Percentiles rank a stretch among this genome's conserved stretches.
Conservation (phyloP, 2,329 filamentous ascomycete genomes). For the Xylaria hypoxylon region DNA sequence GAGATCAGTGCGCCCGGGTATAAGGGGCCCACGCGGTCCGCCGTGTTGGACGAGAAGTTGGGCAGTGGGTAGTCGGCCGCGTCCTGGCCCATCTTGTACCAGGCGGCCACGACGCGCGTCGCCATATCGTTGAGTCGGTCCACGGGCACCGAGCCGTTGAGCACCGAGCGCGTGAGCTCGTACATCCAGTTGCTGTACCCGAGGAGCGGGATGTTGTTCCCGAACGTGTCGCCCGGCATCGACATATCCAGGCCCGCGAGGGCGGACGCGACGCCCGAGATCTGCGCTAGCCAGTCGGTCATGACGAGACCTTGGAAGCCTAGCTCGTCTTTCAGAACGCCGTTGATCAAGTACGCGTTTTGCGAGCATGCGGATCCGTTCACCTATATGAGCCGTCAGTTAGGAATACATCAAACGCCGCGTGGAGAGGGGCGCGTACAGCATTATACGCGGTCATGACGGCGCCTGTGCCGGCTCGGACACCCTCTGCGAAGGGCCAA, state of each 20-base stretch:
- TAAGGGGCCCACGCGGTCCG: slow-evolving; percentile 64
- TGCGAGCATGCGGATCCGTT: slow-evolving; percentile 75
- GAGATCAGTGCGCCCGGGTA: slow-evolving; percentile 70
- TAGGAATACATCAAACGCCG: neutral
- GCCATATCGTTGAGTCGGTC: slow-evolving; percentile 68
- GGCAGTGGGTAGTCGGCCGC: slow-evolving; percentile 62
- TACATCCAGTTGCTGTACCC: slow-evolving; percentile 66
- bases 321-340: slow-evolving; percentile 77
- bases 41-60: slow-evolving; percentile 71
- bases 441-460: slow-evolving; percentile 88
- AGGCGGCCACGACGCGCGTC: slow-evolving; percentile 67
- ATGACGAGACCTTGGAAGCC: slow-evolving; percentile 79
- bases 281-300: slow-evolving; percentile 81
- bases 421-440: slow-evolving; percentile 43
- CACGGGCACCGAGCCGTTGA: slow-evolving; percentile 69
- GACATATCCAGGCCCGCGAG: slow-evolving; percentile 78
- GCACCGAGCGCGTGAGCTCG: slow-evolving; percentile 64
- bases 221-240: slow-evolving; percentile 68
- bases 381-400: slow-evolving; percentile 56
- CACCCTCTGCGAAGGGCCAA: slow-evolving; percentile 83
- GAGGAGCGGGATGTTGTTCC: slow-evolving; percentile 59
- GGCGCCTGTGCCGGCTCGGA: slow-evolving; percentile 80
- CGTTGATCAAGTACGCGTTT: slow-evolving; percentile 76
- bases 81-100: slow-evolving; percentile 71
- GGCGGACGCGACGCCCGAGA: slow-evolving; percentile 78